Evolutionary conservation across 768 basidiomycete genomes (phyloP).

Genomic region (Favolaschia claudopus): DNA sequence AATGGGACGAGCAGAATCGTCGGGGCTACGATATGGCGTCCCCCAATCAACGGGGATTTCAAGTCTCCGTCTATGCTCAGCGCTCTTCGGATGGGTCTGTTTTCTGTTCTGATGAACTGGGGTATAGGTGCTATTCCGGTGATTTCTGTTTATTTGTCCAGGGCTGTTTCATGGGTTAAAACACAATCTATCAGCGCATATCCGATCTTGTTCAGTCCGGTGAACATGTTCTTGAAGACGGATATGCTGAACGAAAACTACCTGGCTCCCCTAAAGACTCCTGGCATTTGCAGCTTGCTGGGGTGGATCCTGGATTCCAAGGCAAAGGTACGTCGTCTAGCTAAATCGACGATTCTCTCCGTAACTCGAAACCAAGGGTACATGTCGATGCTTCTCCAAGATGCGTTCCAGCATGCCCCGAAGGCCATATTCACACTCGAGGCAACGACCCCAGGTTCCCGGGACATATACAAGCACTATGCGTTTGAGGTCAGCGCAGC

Average conservation of each 20-base stretch:
- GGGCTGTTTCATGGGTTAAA: neutral
- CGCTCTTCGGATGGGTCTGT: conserved; percentile 1
- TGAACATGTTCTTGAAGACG: neutral
- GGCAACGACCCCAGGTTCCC: conserved; percentile 8
- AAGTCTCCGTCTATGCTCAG: neutral
- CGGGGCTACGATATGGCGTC: neutral
- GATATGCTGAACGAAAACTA: neutral
- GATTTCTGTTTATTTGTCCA: neutral
- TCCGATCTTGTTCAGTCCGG: neutral
- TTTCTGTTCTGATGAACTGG: neutral
- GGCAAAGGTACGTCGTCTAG: conserved; percentile 13
- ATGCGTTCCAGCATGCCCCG: conserved; percentile 14
- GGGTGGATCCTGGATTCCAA: conserved; percentile 17
- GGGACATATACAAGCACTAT: conserved; percentile 14
- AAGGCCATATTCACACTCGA: conserved; percentile 16
- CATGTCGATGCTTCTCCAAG: conserved; percentile 20
- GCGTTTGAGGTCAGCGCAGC: conserved; percentile 25
- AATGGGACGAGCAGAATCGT: neutral
- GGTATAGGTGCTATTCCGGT: neutral
- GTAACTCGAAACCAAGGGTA: no score
- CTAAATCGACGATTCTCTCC: no score
- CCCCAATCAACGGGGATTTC: neutral
- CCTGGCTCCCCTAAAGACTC: conserved; percentile 10
- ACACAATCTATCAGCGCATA: neutral
- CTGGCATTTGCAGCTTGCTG: conserved; percentile 14